Conservation (phyloP, 108 stramenopile genomes). For the Licmophora abbreviata region DNA sequence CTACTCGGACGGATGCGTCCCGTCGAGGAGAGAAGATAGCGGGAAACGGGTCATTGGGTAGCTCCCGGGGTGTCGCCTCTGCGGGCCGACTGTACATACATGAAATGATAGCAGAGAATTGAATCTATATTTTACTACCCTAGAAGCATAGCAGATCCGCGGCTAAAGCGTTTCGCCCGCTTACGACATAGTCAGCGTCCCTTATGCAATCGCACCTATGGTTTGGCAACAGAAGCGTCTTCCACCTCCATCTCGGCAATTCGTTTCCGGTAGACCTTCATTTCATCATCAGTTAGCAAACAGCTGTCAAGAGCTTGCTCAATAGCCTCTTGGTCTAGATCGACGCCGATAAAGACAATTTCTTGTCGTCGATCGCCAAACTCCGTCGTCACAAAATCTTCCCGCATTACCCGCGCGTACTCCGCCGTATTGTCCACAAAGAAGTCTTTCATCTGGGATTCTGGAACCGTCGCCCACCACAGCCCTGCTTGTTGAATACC, state of each 20-base stretch:
- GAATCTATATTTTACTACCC: neutral
- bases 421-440: constrained; percentile 56
- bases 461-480: constrained; percentile 83
- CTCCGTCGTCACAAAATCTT: constrained; percentile 80
- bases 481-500: constrained; percentile 82
- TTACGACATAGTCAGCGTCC: too few relatives aligned
- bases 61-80: neutral
- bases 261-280: constrained; percentile 67
- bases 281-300: constrained; percentile 56
- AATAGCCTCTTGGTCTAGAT: constrained; percentile 52
- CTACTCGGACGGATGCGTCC: neutral
- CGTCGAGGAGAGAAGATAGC: neutral
- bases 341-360: constrained; percentile 84
- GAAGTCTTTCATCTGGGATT: constrained; percentile 57
- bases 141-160: too few relatives aligned
- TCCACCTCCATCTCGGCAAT: too few relatives aligned
- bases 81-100: neutral
- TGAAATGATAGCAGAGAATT: neutral
- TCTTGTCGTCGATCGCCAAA: constrained; percentile 92
- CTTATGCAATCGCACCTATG: neutral
- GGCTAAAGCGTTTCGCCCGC: too few relatives aligned
- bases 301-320: constrained; percentile 60
- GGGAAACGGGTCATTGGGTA: neutral
- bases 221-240: too few relatives aligned
- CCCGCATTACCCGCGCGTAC: constrained; percentile 67